Evolutionary conservation across 148 eudicot genomes (phyloP), one percentile per base, ranked within the genome.

Genomic region (Silene conica): DNA sequence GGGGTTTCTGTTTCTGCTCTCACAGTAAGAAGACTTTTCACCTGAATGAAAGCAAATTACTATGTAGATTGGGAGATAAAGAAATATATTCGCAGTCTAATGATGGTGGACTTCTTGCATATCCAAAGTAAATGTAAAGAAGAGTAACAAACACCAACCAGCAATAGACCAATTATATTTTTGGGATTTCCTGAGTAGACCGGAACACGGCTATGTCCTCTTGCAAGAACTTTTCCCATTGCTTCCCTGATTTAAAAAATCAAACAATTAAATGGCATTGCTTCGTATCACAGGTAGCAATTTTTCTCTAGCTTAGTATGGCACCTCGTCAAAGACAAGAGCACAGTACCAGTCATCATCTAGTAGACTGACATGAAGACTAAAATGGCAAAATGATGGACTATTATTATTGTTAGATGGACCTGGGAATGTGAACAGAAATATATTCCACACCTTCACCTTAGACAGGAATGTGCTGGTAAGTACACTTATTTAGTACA

Each of bases 121-220:
- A 13, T 28, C 52, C 46, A 70, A 28, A 56, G 67, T 41, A 26
- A 16, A 10, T 14, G 18, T 58, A 22, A 43, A 20, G 2, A 59
- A 25, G 57, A 67, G 61, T 13, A 34, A 43, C 3, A 25, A 57
- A 31, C 60, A 78, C 87, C 21, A 55, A 93, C 98, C 92, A 93
- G 82, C 56, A 93, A 79, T 58, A 93, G 90, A 46, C 98, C 98
- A 74, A 93, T 89, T 58, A 93, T 88, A 75, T 93, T 93, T 69
- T 80, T 91, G 66, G 91, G 89, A 80, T 82, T 85, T 69, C 87
- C 95, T 0, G 87, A 84, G 79, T 89, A 93, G 56, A 93, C 92
- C 62, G 98, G 98, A 72, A 93, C 89, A 45, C 97, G 98, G 69
- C 98, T 93, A 80, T 93, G 98, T 38, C 98, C 98, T 41, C 91